These are phyloP conservation scores for Microbotryomycetes sp. DNA, from an alignment of 1,284 basidiomycete genomes.

Conservation along the genomic window DNA sequence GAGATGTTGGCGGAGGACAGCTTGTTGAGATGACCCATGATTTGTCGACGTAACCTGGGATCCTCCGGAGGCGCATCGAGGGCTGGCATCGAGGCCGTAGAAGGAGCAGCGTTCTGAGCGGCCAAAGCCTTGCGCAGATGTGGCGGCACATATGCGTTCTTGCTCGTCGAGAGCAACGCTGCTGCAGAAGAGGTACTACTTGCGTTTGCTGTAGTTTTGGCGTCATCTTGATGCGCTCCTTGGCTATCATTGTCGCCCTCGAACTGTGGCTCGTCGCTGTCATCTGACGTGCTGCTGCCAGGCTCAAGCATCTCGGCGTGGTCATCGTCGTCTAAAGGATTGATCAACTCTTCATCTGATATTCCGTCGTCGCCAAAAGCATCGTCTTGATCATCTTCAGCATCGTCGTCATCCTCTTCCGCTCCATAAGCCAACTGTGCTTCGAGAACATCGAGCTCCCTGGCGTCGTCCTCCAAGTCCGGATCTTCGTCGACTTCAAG, in stretches of 20 bases:
- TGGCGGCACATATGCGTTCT: slow-evolving; percentile 48
- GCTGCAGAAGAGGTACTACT: slow-evolving; percentile 6
- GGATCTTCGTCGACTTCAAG: slow-evolving; percentile 18
- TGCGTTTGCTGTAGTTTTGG: slow-evolving; percentile 17
- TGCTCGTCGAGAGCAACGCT: slow-evolving; percentile 35
- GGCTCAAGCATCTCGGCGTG: slow-evolving; percentile 20
- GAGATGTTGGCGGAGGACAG: slow-evolving; percentile 57
- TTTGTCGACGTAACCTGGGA: slow-evolving; percentile 60
- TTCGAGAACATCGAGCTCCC: slow-evolving; percentile 1
- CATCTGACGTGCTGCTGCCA: slow-evolving; percentile 4
- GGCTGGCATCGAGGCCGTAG: background rate
- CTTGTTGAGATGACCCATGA: slow-evolving; percentile 49
- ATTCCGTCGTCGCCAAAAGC: slow-evolving; percentile 12
- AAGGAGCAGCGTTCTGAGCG: slow-evolving; percentile 24
- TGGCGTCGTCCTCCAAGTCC: slow-evolving; percentile 5
- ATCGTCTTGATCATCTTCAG: slow-evolving; percentile 4
- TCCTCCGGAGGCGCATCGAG: slow-evolving; percentile 22
- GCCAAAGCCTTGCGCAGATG: slow-evolving; percentile 46
- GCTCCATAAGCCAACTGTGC: background rate
- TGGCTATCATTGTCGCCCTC: slow-evolving; percentile 24
- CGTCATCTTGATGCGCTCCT: slow-evolving; percentile 18
- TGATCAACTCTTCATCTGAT: slow-evolving; percentile 15
- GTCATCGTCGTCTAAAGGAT: slow-evolving; percentile 23
- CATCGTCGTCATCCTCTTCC: background rate
- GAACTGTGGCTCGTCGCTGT: background rate